Evolutionary conservation across 257 asterid genomes (phyloP).

Genomic region (Primulina eburnea): DNA sequence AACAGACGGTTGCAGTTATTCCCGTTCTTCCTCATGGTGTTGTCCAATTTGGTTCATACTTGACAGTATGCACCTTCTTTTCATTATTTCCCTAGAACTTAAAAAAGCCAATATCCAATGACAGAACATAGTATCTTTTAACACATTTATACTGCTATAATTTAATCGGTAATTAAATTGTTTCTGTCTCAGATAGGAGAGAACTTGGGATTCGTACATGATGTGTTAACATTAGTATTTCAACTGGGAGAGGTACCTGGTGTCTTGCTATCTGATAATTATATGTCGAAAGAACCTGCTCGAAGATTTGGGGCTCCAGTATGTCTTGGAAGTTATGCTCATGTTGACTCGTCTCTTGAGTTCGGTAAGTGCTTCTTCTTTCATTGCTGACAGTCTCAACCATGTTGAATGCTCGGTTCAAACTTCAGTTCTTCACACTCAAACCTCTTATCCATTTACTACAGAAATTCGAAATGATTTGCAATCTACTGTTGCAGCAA

Average conservation of each 20-base stretch:
- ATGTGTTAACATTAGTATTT: constrained; percentile 52
- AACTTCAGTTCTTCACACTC: constrained; percentile 24
- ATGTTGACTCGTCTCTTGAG: constrained; percentile 31
- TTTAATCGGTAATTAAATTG: neutral
- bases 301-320: constrained; percentile 43
- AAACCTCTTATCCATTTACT: constrained; percentile 31
- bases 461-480: constrained; percentile 31
- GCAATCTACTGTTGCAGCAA: constrained; percentile 29
- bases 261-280: constrained; percentile 44
- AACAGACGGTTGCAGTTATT: constrained; percentile 77
- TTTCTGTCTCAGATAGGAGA: constrained; percentile 60
- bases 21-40: constrained; percentile 95
- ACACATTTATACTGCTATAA: neutral
- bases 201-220: constrained; percentile 57
- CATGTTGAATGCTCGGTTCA: constrained; percentile 28
- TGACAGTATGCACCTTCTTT: constrained; percentile 35
- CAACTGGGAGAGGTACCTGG: constrained; percentile 72
- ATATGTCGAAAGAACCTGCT: constrained; percentile 37
- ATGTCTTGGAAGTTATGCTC: constrained; percentile 28
- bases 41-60: constrained; percentile 80
- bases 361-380: constrained; percentile 30
- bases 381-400: constrained; percentile 27
- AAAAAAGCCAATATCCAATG: neutral
- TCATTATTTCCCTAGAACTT: neutral
- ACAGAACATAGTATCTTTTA: neutral